Evolutionary conservation across 2,329 filamentous ascomycete species (phyloP).

Genomic region (Pseudocercospora eumusae): DNA sequence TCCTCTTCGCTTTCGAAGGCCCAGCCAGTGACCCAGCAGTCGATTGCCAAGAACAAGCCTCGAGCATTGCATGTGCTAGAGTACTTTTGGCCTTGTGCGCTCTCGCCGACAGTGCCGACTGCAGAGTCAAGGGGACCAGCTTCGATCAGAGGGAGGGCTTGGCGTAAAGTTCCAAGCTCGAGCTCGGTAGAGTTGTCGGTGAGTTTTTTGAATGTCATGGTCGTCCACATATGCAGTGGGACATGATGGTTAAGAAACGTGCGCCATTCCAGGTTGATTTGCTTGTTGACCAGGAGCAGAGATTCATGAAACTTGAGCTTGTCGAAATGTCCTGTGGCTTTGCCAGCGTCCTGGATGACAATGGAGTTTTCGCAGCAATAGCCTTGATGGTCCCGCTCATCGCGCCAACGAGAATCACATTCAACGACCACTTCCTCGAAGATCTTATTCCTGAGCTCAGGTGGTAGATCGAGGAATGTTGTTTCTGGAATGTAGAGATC

Average conservation of each 20-base stretch:
- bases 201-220: neutral
- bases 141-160: neutral
- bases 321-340: neutral
- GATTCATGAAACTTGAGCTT: neutral
- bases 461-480: neutral
- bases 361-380: no score
- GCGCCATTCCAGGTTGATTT: neutral
- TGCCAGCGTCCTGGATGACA: neutral
- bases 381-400: neutral
- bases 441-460: neutral
- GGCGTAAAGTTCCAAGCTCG: neutral
- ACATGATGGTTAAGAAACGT: neutral
- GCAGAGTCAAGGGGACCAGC: neutral
- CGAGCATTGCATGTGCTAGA: no score
- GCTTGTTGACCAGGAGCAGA: neutral
- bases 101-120: no score
- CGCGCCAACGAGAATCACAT: neutral
- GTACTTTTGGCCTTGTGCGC: no score
- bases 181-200: neutral
- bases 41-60: no score
- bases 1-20: no score
- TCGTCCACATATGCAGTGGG: neutral
- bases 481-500: neutral
- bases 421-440: neutral
- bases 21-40: no score